A percentile compares a stretch with the other conserved stretches of the same genome.
phyloP scores from a whole-genome alignment of 148 eudicot genomes.

The Limonium bicolor region DNA sequence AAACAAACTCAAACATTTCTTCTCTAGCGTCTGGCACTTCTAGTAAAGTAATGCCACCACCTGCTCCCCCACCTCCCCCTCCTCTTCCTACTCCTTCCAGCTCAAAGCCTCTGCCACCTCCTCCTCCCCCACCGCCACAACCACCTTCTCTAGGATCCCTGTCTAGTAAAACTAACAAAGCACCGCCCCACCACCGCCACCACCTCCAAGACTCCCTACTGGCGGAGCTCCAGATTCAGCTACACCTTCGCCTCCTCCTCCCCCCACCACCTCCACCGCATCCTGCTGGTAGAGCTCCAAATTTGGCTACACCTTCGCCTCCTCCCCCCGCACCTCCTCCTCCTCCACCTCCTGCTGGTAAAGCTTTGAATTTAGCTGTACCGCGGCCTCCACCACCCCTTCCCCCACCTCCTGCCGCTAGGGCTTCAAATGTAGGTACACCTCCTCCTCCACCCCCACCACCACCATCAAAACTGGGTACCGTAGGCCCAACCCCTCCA shows the following conservation, averaged over 20 bases:
- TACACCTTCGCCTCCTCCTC: background rate
- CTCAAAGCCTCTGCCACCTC: constrained; percentile 12
- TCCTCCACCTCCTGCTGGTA: constrained; percentile 8
- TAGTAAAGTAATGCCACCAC: background rate
- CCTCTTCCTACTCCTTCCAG: constrained; percentile 3
- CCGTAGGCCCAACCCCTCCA: constrained; percentile 7
- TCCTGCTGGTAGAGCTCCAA: background rate
- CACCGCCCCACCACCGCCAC: constrained; percentile 19
- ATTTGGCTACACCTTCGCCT: constrained; percentile 2
- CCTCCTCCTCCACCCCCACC: constrained; percentile 17
- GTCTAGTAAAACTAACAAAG: constrained; percentile 3
- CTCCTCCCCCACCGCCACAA: constrained; percentile 16
- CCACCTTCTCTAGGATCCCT: constrained; percentile 18
- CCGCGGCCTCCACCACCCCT: constrained; percentile 7
- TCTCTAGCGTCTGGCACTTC: background rate
- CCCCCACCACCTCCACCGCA: constrained; percentile 2
- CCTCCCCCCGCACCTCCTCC: constrained; percentile 13
- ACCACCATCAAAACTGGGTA: background rate
- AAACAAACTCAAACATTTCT: too few relatives aligned
- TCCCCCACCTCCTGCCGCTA: background rate
- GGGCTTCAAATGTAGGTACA: background rate
- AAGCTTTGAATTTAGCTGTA: background rate
- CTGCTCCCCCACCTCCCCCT: constrained; percentile 8
- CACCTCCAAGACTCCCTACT: background rate
- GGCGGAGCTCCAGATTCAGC: background rate